These are phyloP conservation scores for Aurantiochytrium sp. DNA, from an alignment of 108 stramenopile genomes.

Conservation along the genomic window DNA sequence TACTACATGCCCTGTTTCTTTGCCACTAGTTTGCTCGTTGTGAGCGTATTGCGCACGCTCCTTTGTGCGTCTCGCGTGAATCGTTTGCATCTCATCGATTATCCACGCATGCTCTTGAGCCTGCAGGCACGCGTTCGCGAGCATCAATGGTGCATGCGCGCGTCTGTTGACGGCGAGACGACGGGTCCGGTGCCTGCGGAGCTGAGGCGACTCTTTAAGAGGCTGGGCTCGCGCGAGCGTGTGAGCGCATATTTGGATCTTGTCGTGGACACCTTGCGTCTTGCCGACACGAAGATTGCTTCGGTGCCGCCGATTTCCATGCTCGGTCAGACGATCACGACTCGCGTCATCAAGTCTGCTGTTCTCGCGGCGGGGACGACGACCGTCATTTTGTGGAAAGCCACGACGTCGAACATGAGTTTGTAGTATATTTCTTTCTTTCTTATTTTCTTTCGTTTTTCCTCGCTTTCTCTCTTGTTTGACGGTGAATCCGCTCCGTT, in stretches of 20 bases:
- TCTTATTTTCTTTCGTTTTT: too few relatives aligned
- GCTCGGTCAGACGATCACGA: not conserved
- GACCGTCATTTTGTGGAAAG: not conserved
- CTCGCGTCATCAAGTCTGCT: not conserved
- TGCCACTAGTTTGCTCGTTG: not conserved
- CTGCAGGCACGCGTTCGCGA: not conserved
- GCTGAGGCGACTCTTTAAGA: too few relatives aligned
- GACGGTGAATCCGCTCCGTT: too few relatives aligned
- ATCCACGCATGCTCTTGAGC: not conserved
- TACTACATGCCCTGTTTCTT: not conserved
- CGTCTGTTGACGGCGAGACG: too few relatives aligned
- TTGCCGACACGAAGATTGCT: not conserved
- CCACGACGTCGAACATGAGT: too few relatives aligned
- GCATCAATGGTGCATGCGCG: not conserved
- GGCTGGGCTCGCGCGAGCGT: too few relatives aligned
- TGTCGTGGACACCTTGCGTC: not conserved
- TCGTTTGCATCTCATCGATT: not conserved
- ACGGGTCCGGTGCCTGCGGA: too few relatives aligned
- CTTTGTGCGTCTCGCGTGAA: not conserved
- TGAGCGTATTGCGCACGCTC: not conserved
- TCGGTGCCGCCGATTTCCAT: not conserved
- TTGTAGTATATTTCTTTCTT: too few relatives aligned
- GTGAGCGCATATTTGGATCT: not conserved
- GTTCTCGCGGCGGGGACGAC: not conserved
- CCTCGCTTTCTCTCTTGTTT: too few relatives aligned